Evolutionary conservation across 2,329 filamentous ascomycete genomes (phyloP), one percentile per base, ranked within the genome.

Genomic region (Parastagonospora avenae): DNA sequence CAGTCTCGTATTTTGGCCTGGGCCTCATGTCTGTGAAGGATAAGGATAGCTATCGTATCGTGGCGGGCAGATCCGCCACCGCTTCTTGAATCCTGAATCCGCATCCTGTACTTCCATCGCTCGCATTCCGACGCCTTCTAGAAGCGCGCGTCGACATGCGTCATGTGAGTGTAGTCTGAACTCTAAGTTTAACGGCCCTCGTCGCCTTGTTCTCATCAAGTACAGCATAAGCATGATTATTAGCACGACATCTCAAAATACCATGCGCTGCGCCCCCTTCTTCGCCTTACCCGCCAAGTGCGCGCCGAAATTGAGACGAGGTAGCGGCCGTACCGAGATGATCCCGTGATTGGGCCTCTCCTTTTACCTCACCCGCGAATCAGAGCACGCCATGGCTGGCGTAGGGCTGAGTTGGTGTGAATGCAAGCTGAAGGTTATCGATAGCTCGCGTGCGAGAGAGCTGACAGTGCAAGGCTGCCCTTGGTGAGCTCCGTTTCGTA

Each of bases 271-370:
- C 33, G 43, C 43, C 43, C 35, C 33, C 27, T 33, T 38, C 33
- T n/a, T n/a, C n/a, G 43, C 36, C 43, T n/a, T 39, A 38, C n/a
- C 27, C 42, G 39, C 52, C 52, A 51, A 47, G 43, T 39, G 33
- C n/a, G 4, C 29, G n/a, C 38, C 36, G 51, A 57, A 45, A 55
- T 54, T 52, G 50, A 50, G 39, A 44, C 49, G 51, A 28, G 36
- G n/a, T n/a, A 52, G 46, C 44, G 54, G 50, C 54, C 31, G 39
- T 42, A 43, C 57, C 51, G 57, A 49, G 35, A 46, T 47, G 29
- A 36, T 30, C 27, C 45, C 45, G 49, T 46, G 15, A 57, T 55
- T 57, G 44, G 54, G 38, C 19, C n/a, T 9, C 33, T 19, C n/a
- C 12, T 9, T 24, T 33, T 29, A 38, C 9, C 16, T 24, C 38